Evolutionary conservation across 257 asterid species (phyloP).

Genomic region (Solanum clarkiae): DNA sequence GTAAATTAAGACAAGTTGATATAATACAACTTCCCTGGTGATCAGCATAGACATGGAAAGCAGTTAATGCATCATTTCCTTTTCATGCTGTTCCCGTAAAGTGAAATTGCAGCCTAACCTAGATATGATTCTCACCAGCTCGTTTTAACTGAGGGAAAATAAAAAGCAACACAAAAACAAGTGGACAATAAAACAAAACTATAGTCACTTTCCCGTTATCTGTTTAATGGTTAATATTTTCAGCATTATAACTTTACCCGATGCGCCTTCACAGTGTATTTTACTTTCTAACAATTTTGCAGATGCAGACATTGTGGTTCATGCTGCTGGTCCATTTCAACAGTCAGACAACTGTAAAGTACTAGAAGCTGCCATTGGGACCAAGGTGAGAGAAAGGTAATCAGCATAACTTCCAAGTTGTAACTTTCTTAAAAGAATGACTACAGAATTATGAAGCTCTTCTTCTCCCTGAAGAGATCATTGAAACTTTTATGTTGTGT

Average conservation of each 20-base stretch:
- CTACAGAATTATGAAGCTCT: not conserved
- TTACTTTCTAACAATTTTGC: constrained; percentile 8
- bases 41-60: not conserved
- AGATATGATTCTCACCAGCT: not conserved
- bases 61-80: not conserved
- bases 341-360: constrained; percentile 62
- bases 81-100: not conserved
- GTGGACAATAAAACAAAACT: not conserved
- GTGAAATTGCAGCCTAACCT: not conserved
- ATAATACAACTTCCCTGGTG: not conserved
- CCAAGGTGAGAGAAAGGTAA: constrained; percentile 95
- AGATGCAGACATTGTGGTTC: constrained; percentile 89
- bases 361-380: constrained; percentile 86
- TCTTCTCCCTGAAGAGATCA: not conserved
- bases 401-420: constrained; percentile 5
- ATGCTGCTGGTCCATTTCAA: constrained; percentile 97
- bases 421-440: not conserved
- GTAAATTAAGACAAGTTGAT: not conserved
- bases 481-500: not conserved
- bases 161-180: not conserved
- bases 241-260: not conserved
- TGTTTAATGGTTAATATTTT: not conserved
- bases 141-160: not conserved
- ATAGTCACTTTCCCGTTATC: not conserved
- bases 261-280: not conserved